Evolutionary conservation across 164 flowering plant species (phyloP).

Genomic region (Aristolochia contorta): DNA sequence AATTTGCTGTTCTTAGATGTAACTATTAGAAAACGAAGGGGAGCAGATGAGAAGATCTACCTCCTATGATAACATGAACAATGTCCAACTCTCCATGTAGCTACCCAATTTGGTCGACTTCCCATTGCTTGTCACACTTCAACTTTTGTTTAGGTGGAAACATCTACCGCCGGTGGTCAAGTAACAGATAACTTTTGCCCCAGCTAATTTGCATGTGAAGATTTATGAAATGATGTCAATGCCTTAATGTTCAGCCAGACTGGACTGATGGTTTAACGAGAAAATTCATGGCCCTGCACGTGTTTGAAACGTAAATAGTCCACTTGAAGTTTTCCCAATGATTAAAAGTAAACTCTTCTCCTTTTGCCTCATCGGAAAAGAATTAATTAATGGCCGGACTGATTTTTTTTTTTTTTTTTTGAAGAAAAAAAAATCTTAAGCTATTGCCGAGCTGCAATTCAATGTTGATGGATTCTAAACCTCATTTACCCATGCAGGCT

Average conservation of each 20-base stretch:
- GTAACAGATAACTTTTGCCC: too few relatives aligned
- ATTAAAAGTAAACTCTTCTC: neutral
- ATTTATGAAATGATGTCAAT: too few relatives aligned
- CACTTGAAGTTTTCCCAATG: too few relatives aligned
- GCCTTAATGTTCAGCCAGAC: too few relatives aligned
- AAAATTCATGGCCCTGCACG: too few relatives aligned
- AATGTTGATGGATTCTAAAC: neutral
- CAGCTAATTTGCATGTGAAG: too few relatives aligned
- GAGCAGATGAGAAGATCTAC: neutral
- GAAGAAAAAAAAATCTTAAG: neutral
- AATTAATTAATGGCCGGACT: neutral
- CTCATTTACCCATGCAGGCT: conserved; percentile 31
- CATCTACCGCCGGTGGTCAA: too few relatives aligned
- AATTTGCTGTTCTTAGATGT: neutral
- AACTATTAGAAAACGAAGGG: neutral
- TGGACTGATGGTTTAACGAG: too few relatives aligned
- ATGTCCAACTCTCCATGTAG: neutral
- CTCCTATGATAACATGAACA: neutral
- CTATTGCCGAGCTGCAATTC: neutral
- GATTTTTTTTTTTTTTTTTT: neutral
- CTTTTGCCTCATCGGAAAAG: neutral
- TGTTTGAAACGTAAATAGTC: too few relatives aligned
- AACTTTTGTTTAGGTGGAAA: too few relatives aligned
- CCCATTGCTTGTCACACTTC: too few relatives aligned
- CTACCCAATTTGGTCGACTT: neutral